These are phyloP conservation scores for Trichomonascus vanleenenianus DNA, from an alignment of 805 yeast species.

Conservation along the genomic window DNA sequence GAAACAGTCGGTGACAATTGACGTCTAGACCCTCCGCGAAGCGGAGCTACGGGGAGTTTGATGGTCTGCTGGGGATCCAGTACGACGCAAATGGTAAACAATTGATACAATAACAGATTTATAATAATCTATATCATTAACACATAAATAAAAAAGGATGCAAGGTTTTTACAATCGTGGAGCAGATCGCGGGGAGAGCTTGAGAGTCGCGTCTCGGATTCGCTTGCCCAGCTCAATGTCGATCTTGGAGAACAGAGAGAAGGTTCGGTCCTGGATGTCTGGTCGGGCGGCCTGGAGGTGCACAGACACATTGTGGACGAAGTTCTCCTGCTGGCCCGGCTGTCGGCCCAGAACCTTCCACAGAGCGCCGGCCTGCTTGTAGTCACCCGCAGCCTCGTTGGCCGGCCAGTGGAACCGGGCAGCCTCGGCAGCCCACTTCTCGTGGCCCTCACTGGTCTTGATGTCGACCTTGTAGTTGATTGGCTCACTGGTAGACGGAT, in stretches of 20 bases:
- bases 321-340: conserved; percentile 74
- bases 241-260: conserved; percentile 69
- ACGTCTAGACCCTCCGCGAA: no score
- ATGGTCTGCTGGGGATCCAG: no score
- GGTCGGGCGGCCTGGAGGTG: conserved; percentile 65
- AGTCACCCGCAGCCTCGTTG: conserved; percentile 58
- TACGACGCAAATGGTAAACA: no score
- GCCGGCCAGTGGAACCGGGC: conserved; percentile 80
- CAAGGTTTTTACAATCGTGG: conserved; percentile 2
- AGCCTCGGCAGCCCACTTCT: conserved; percentile 75
- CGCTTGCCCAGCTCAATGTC: conserved; percentile 57
- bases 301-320: conserved; percentile 76
- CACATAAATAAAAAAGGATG: neutral
- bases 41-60: no score
- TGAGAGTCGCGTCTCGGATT: conserved; percentile 47
- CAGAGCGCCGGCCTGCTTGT: conserved; percentile 63
- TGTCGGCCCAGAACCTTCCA: conserved; percentile 57
- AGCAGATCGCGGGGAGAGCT: conserved; percentile 1
- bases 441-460: conserved; percentile 51
- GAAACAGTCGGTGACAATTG: no score
- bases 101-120: no score
- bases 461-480: conserved; percentile 20
- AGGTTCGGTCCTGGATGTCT: conserved; percentile 69
- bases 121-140: neutral
- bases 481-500: conserved; percentile 38